Evolutionary conservation across 257 asterid species (phyloP).

Genomic region (Nicotiana undulata): DNA sequence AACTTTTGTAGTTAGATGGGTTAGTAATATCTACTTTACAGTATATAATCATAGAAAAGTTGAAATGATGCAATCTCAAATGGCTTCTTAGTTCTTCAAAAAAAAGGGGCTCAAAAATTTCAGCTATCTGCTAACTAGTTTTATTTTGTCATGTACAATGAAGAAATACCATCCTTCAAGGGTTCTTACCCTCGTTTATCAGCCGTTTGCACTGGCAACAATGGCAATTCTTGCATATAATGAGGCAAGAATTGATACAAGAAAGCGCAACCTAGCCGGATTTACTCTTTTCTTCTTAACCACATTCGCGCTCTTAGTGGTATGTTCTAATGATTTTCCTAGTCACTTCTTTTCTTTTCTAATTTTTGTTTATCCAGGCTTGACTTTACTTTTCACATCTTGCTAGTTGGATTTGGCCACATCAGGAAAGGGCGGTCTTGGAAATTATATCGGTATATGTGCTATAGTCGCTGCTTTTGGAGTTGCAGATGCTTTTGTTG

Average conservation of each 20-base stretch:
- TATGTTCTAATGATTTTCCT: slow-evolving; percentile 7
- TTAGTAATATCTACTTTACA: not conserved
- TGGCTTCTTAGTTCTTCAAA: not conserved
- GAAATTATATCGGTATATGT: slow-evolving; percentile 29
- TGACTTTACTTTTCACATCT: not conserved
- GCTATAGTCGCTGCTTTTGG: slow-evolving; percentile 31
- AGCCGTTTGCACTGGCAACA: slow-evolving; percentile 33
- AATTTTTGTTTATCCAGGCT: not conserved
- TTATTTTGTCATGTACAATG: slow-evolving; percentile 2
- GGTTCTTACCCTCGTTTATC: slow-evolving; percentile 38
- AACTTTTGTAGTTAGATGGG: not conserved
- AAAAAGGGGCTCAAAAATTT: not conserved
- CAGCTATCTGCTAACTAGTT: not conserved
- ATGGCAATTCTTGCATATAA: slow-evolving; percentile 27
- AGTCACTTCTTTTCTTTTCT: not conserved
- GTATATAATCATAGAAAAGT: not conserved
- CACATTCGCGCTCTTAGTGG: slow-evolving; percentile 26
- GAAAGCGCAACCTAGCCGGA: slow-evolving; percentile 29
- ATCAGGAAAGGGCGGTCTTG: slow-evolving; percentile 25
- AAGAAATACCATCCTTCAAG: slow-evolving; percentile 37
- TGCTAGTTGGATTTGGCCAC: slow-evolving; percentile 30
- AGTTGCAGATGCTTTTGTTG: slow-evolving; percentile 33
- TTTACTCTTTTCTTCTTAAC: slow-evolving; percentile 22
- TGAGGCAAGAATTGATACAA: slow-evolving; percentile 27
- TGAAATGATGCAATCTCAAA: not conserved